Conservation (phyloP, 75 land plant species). For the Chamaecyparis obtusa region DNA sequence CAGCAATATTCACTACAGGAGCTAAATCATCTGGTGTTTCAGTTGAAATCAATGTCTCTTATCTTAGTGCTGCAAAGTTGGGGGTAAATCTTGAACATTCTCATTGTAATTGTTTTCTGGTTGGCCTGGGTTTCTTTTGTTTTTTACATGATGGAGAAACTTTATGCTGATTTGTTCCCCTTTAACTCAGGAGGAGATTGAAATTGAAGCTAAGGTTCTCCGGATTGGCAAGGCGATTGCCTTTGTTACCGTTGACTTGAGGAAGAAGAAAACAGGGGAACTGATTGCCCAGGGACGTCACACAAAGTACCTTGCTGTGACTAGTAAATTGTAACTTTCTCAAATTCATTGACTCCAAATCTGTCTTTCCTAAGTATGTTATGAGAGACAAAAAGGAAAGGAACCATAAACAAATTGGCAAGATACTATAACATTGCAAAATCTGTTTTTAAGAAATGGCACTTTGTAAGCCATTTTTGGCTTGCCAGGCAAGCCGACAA, state of each 20-base stretch:
- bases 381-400: neutral
- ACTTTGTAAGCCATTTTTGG: neutral
- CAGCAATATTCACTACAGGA: constrained; percentile 48
- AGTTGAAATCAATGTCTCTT: constrained; percentile 71
- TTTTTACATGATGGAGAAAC: neutral
- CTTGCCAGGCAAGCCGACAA: neutral
- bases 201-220: constrained; percentile 60
- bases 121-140: neutral
- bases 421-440: neutral
- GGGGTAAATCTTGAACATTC: constrained; percentile 13
- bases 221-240: constrained; percentile 62
- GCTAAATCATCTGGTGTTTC: constrained; percentile 39
- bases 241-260: constrained; percentile 54
- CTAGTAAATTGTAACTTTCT: constrained; percentile 51
- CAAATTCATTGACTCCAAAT: neutral
- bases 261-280: constrained; percentile 60
- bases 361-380: neutral
- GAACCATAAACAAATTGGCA: neutral
- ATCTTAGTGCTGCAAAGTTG: constrained; percentile 48
- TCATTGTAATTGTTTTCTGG: neutral
- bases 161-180: neutral
- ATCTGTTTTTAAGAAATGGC: neutral
- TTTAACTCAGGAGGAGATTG: constrained; percentile 63
- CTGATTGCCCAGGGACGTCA: constrained; percentile 73
- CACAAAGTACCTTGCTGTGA: constrained; percentile 61